These are phyloP conservation scores for Pestalotiopsis fici DNA, from an alignment of 2,329 filamentous ascomycete species.

Conservation along the genomic window DNA sequence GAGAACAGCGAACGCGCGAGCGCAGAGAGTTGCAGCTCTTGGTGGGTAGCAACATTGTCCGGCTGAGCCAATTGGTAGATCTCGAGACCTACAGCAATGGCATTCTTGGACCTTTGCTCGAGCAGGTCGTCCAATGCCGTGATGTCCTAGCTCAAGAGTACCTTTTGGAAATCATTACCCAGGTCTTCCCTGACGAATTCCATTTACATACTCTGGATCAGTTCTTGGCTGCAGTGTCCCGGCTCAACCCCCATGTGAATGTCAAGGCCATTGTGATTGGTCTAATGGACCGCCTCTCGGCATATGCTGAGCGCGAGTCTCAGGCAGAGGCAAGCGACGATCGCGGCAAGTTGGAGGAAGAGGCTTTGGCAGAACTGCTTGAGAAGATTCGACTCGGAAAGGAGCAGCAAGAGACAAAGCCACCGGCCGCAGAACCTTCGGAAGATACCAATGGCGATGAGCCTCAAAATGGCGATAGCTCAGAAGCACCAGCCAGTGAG, in stretches of 20 bases:
- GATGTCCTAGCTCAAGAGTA: slow-evolving; percentile 98
- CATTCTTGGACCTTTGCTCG: slow-evolving; percentile 84
- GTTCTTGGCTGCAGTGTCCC: slow-evolving; percentile 88
- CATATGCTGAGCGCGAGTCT: slow-evolving; percentile 89
- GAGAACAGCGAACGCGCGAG: slow-evolving; percentile 91
- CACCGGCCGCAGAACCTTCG: slow-evolving; percentile 24
- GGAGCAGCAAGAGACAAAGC: slow-evolving; percentile 41
- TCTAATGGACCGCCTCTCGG: slow-evolving; percentile 92
- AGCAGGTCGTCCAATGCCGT: slow-evolving; percentile 96
- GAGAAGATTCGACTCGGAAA: slow-evolving; percentile 75
- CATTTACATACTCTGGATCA: slow-evolving; percentile 96
- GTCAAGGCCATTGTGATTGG: slow-evolving; percentile 98
- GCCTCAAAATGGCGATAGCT: slow-evolving; percentile 33
- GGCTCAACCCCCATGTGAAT: slow-evolving; percentile 94
- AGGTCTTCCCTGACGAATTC: slow-evolving; percentile 98
- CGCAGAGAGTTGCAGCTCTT: slow-evolving; percentile 92
- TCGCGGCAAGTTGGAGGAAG: slow-evolving; percentile 77
- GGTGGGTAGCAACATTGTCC: slow-evolving; percentile 94
- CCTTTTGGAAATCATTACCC: slow-evolving; percentile 94
- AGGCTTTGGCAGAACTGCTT: slow-evolving; percentile 76
- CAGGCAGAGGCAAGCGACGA: slow-evolving; percentile 71
- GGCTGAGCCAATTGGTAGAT: slow-evolving; percentile 93
- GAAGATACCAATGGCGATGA: slow-evolving; percentile 38
- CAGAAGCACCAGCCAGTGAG: slow-evolving; percentile 30
- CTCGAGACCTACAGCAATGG: slow-evolving; percentile 90